A percentile compares a stretch with the other conserved stretches of the same genome.
These are phyloP conservation scores for Quercus gilva DNA, from an alignment of 306 rosid genomes.

Conservation along the genomic window DNA sequence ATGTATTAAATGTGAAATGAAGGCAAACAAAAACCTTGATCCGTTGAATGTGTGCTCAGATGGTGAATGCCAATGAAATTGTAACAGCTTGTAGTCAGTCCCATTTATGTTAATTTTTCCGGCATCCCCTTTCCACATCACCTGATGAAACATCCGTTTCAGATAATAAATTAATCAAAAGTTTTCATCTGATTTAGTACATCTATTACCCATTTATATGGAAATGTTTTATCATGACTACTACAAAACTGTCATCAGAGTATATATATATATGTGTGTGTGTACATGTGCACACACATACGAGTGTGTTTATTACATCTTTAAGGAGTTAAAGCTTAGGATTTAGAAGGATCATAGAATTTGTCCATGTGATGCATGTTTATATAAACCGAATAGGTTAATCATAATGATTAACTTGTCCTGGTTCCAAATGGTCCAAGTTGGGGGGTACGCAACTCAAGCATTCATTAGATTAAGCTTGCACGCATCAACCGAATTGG, in stretches of 20 bases:
- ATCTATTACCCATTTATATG: neutral
- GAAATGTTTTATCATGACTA: no score
- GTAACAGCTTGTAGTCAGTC: conserved; percentile 43
- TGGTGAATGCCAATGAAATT: conserved; percentile 86
- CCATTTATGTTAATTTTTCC: conserved; percentile 62
- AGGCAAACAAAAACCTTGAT: conserved; percentile 37
- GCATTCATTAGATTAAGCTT: neutral
- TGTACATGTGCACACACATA: neutral
- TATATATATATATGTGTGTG: neutral
- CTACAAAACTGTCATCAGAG: neutral
- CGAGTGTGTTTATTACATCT: neutral
- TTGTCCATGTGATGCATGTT: neutral
- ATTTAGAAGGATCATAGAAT: neutral
- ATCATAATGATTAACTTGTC: neutral
- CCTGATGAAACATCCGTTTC: conserved; percentile 33
- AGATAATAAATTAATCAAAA: neutral
- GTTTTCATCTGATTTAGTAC: neutral
- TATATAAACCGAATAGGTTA: neutral
- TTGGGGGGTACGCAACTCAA: neutral
- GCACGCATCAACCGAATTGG: neutral
- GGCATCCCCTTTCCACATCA: conserved; percentile 60
- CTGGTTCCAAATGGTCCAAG: neutral
- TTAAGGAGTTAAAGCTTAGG: neutral
- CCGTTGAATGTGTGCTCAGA: conserved; percentile 78
- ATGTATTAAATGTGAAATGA: neutral